Percentiles rank a stretch among this genome's conserved stretches.
Evolutionary conservation across 2,329 filamentous ascomycete genomes (phyloP).

Genomic region (Triangularia verruculosa): DNA sequence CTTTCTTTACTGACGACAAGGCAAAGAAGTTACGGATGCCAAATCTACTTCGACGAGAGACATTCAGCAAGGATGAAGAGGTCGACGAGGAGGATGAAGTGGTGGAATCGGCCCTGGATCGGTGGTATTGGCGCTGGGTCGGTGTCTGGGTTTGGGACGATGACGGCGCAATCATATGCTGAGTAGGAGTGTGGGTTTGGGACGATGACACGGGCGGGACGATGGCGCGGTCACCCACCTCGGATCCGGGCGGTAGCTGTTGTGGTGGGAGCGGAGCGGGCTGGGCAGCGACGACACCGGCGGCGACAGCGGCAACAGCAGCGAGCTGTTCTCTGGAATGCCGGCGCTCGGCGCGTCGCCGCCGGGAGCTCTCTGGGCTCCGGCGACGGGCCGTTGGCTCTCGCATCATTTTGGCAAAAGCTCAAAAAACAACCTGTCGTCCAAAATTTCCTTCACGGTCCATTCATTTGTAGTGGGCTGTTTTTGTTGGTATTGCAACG

Average conservation of each 20-base stretch:
- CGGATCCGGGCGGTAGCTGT: background rate
- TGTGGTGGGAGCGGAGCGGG: background rate
- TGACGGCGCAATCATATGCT: background rate
- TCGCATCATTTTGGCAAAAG: constrained; percentile 45
- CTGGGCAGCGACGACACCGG: constrained; percentile 9
- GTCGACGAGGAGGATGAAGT: constrained; percentile 35
- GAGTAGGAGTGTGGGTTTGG: constrained; percentile 14
- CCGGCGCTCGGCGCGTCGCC: constrained; percentile 46
- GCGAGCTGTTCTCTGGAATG: constrained; percentile 41
- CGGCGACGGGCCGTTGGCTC: constrained; percentile 48
- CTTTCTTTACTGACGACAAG: constrained; percentile 27
- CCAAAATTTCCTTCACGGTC: constrained; percentile 18
- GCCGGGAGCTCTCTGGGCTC: constrained; percentile 54
- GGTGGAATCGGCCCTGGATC: constrained; percentile 32
- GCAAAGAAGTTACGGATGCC: constrained; percentile 36
- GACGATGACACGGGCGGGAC: background rate
- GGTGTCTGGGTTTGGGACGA: constrained; percentile 9
- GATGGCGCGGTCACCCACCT: background rate
- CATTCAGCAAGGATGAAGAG: constrained; percentile 35
- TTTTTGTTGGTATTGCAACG: constrained; percentile 11
- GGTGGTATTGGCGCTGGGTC: constrained; percentile 15
- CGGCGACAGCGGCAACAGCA: constrained; percentile 23
- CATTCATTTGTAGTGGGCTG: constrained; percentile 21
- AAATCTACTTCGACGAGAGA: constrained; percentile 32
- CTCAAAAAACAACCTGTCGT: constrained; percentile 9